Conservation (phyloP, 306 rosid genomes). For the Trichosanthes cucumerina region DNA sequence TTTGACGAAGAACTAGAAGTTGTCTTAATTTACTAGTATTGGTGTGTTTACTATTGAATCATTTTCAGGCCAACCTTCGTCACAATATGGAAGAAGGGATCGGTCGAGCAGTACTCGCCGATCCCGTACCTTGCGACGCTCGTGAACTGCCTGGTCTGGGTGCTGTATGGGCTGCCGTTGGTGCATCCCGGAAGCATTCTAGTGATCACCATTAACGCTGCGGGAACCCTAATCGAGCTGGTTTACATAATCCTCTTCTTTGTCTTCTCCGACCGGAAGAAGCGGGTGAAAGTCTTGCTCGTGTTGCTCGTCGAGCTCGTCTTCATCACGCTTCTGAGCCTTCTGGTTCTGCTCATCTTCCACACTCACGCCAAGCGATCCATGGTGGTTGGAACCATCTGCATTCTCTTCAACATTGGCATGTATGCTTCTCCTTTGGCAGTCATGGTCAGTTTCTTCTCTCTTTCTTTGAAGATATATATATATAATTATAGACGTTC, state of each 20-base stretch:
- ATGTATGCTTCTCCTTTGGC: slow-evolving; percentile 85
- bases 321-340: slow-evolving; percentile 29
- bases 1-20: too few species aligned
- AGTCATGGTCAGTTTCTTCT: slow-evolving; percentile 40
- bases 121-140: slow-evolving; percentile 73
- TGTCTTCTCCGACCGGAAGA: slow-evolving; percentile 39
- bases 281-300: slow-evolving; percentile 39
- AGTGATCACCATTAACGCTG: slow-evolving; percentile 62
- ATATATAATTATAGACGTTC: not conserved
- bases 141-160: slow-evolving; percentile 75
- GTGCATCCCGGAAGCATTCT: slow-evolving; percentile 55
- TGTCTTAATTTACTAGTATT: too few species aligned
- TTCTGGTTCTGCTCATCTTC: slow-evolving; percentile 21
- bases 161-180: slow-evolving; percentile 65
- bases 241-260: slow-evolving; percentile 50
- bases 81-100: slow-evolving; percentile 52
- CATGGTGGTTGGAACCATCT: slow-evolving; percentile 47
- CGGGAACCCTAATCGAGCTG: slow-evolving; percentile 44
- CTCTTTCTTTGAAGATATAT: not conserved
- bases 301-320: slow-evolving; percentile 33
- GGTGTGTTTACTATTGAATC: not conserved
- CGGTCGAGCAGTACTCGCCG: slow-evolving; percentile 77
- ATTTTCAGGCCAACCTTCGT: slow-evolving; percentile 57
- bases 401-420: slow-evolving; percentile 61
- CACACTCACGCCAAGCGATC: slow-evolving; percentile 38